Percentiles rank a stretch among this genome's conserved stretches.
phyloP scores from a whole-genome alignment of 305 asterid genomes.

The Fraxinus albicans region DNA sequence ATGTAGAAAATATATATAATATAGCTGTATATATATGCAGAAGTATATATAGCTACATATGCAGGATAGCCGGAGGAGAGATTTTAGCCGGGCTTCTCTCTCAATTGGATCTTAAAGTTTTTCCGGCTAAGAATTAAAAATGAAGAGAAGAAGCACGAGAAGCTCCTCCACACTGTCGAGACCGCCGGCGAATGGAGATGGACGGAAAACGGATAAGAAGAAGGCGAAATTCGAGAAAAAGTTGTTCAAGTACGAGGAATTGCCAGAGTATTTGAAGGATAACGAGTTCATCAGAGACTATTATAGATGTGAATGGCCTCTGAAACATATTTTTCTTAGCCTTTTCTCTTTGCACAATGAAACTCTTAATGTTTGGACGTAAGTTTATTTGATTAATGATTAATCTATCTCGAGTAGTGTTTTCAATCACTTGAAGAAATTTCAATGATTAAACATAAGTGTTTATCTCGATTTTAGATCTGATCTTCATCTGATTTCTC shows the following conservation, averaged over 20 bases:
- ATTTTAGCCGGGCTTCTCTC: too few species aligned
- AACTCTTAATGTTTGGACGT: constrained; percentile 89
- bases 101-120: too few species aligned
- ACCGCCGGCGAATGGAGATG: neutral
- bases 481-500: neutral
- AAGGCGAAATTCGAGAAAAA: constrained; percentile 26
- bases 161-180: constrained; percentile 6
- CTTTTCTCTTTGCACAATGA: constrained; percentile 78
- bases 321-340: constrained; percentile 62
- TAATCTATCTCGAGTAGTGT: neutral
- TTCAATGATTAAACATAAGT: neutral
- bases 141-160: constrained; percentile 30
- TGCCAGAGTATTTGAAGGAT: constrained; percentile 81
- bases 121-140: constrained; percentile 18
- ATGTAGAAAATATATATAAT: neutral
- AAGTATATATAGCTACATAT: neutral
- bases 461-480: neutral
- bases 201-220: constrained; percentile 20
- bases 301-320: constrained; percentile 87
- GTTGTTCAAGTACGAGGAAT: constrained; percentile 60
- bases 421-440: neutral
- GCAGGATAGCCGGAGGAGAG: constrained; percentile 15
- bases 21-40: neutral
- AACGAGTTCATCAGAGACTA: constrained; percentile 72
- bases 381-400: constrained; percentile 20